Percentiles rank a stretch among this genome's conserved stretches.
phyloP scores from a whole-genome alignment of 495 filamentous ascomycete genomes.

The Thozetella sp. region DNA sequence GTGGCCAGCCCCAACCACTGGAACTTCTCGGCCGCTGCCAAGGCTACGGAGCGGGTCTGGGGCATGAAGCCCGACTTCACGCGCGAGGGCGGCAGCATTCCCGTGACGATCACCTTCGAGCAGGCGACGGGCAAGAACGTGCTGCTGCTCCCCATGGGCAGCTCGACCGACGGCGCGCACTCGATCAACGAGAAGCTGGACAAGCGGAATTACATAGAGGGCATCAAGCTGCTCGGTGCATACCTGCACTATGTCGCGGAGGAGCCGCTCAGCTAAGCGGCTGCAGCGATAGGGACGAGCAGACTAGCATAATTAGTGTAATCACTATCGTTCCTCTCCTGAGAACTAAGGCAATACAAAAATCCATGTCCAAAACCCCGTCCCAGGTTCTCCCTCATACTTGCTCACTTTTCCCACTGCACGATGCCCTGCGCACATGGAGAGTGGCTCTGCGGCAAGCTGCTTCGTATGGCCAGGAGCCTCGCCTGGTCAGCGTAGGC shows the following conservation, averaged over 20 bases:
- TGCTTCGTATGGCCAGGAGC: no score
- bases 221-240: constrained; percentile 92
- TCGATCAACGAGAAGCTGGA: constrained; percentile 99
- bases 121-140: constrained; percentile 99
- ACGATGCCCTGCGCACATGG: no score
- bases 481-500: no score
- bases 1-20: constrained; percentile 95
- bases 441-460: no score
- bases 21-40: constrained; percentile 93
- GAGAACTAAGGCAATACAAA: no score
- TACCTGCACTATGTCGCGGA: constrained; percentile 97
- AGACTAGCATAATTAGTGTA: no score
- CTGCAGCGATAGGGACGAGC: not conserved
- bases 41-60: constrained; percentile 92
- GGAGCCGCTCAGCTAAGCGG: constrained; percentile 60
- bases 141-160: constrained; percentile 93
- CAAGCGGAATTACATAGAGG: constrained; percentile 95
- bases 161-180: constrained; percentile 93
- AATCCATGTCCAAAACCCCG: no score
- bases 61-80: constrained; percentile 93
- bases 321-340: no score
- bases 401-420: no score
- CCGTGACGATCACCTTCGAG: constrained; percentile 96
- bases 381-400: no score
- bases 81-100: constrained; percentile 94